phyloP scores from a whole-genome alignment of 1,139 yeast genomes.

The Meyerozyma guilliermondii region DNA sequence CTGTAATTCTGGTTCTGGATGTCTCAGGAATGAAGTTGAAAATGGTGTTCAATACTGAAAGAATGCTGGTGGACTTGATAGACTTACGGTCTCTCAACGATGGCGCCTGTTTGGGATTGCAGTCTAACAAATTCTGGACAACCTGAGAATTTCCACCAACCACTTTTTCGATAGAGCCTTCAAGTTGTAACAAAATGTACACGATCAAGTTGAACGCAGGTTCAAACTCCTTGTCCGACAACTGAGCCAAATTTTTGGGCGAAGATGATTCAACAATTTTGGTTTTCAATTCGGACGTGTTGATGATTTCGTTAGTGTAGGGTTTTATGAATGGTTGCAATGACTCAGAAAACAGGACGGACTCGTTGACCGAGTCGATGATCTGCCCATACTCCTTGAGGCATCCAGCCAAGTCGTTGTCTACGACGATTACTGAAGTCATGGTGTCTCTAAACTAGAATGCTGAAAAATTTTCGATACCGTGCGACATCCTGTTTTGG shows the following conservation, averaged over 20 bases:
- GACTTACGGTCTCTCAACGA: slow-evolving; percentile 45
- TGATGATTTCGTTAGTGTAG: slow-evolving; percentile 20
- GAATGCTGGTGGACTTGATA: slow-evolving; percentile 38
- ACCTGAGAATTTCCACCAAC: slow-evolving; percentile 26
- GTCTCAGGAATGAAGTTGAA: slow-evolving; percentile 40
- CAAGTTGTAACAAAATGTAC: slow-evolving; percentile 30
- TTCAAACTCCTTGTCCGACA: slow-evolving; percentile 43
- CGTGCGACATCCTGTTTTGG: neutral
- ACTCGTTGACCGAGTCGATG: slow-evolving; percentile 29
- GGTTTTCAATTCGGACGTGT: slow-evolving; percentile 25
- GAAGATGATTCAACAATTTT: slow-evolving; percentile 22
- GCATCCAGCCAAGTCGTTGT: slow-evolving; percentile 40
- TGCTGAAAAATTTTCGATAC: slow-evolving; percentile 4
- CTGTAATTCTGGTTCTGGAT: slow-evolving; percentile 28
- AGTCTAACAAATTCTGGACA: slow-evolving; percentile 25
- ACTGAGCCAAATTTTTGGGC: slow-evolving; percentile 20
- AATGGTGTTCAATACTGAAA: slow-evolving; percentile 38
- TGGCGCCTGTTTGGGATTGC: slow-evolving; percentile 35
- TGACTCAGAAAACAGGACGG: slow-evolving; percentile 24
- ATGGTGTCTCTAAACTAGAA: slow-evolving; percentile 13
- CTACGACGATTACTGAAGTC: slow-evolving; percentile 46
- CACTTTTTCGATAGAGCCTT: slow-evolving; percentile 22
- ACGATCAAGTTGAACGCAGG: slow-evolving; percentile 41
- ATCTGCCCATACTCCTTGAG: slow-evolving; percentile 37
- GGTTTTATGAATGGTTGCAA: slow-evolving; percentile 20